These are phyloP conservation scores for Mycena pura DNA, from an alignment of 768 basidiomycete genomes.

Conservation along the genomic window DNA sequence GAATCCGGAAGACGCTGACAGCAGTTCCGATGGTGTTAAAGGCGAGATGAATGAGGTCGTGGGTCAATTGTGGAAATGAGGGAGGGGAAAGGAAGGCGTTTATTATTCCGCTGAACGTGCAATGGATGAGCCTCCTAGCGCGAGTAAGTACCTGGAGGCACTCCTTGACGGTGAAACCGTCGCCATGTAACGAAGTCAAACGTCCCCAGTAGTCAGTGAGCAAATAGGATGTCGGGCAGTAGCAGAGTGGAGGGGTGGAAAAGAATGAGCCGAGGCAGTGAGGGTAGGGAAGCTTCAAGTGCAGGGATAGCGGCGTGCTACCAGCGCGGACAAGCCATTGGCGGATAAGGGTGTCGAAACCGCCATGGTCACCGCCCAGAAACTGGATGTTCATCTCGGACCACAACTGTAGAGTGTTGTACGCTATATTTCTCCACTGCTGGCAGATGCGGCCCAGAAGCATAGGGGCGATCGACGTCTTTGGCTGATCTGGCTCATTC, in stretches of 20 bases:
- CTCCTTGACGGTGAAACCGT: not conserved
- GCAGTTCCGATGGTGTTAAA: not conserved
- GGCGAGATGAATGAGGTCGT: not conserved
- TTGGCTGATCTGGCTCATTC: not conserved
- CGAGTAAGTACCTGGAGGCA: not conserved
- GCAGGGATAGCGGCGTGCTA: not conserved
- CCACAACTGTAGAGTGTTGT: not conserved
- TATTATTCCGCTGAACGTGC: not conserved
- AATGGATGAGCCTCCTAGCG: not conserved
- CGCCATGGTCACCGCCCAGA: conserved; percentile 33
- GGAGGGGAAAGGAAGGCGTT: not conserved
- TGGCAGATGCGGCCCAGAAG: not conserved
- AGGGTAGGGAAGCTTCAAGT: not conserved
- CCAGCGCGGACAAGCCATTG: too few relatives aligned
- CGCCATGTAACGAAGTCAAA: not conserved
- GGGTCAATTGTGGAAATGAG: not conserved
- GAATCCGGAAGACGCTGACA: not conserved
- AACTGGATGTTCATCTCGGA: not conserved
- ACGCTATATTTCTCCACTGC: conserved; percentile 1
- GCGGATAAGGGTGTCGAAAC: too few relatives aligned
- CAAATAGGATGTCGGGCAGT: too few relatives aligned
- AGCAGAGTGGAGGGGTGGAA: too few relatives aligned
- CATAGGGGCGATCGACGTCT: not conserved
- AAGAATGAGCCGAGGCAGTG: not conserved
- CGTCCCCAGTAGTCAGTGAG: not conserved